A percentile compares a stretch with the other conserved stretches of the same genome.
Evolutionary conservation across 1,284 basidiomycete species (phyloP).

Genomic region (Irpex sp.): DNA sequence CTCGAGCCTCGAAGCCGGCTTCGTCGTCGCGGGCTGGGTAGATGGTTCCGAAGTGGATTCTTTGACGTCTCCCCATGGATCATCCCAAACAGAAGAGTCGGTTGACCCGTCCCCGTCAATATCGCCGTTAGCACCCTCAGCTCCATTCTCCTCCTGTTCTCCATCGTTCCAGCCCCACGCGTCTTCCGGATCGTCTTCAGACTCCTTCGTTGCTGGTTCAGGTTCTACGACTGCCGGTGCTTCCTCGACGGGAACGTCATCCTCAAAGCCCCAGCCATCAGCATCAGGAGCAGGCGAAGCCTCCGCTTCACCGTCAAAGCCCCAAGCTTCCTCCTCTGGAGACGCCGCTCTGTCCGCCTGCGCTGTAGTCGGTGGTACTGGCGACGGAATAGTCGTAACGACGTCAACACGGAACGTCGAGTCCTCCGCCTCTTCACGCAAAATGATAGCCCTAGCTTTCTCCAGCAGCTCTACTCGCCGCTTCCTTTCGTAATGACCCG

Average conservation of each 20-base stretch:
- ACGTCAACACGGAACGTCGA: slow-evolving; percentile 35
- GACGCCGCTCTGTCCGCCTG: slow-evolving; percentile 17
- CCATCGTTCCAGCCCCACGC: slow-evolving; percentile 70
- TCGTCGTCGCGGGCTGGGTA: slow-evolving; percentile 33
- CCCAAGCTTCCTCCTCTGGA: slow-evolving; percentile 32
- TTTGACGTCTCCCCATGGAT: slow-evolving; percentile 56
- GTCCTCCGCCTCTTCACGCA: slow-evolving; percentile 27
- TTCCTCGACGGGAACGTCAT: slow-evolving; percentile 33
- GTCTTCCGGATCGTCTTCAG: slow-evolving; percentile 40
- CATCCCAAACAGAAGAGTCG: slow-evolving; percentile 46
- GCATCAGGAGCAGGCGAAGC: slow-evolving; percentile 26
- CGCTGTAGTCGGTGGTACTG: not conserved
- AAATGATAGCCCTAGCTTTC: slow-evolving; percentile 44
- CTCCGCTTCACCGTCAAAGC: slow-evolving; percentile 26
- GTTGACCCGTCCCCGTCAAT: slow-evolving; percentile 16
- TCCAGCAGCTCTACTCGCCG: slow-evolving; percentile 63
- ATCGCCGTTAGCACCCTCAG: slow-evolving; percentile 9
- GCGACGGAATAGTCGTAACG: slow-evolving; percentile 3
- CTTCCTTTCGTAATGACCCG: slow-evolving; percentile 71
- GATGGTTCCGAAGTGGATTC: slow-evolving; percentile 16
- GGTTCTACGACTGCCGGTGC: slow-evolving; percentile 9
- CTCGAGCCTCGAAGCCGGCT: slow-evolving; percentile 53
- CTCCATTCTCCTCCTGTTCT: slow-evolving; percentile 16
- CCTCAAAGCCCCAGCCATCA: slow-evolving; percentile 57
- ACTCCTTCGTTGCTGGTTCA: slow-evolving; percentile 21